Conservation (phyloP, 176 grass and related monocot genomes). For the Otatea glauca region DNA sequence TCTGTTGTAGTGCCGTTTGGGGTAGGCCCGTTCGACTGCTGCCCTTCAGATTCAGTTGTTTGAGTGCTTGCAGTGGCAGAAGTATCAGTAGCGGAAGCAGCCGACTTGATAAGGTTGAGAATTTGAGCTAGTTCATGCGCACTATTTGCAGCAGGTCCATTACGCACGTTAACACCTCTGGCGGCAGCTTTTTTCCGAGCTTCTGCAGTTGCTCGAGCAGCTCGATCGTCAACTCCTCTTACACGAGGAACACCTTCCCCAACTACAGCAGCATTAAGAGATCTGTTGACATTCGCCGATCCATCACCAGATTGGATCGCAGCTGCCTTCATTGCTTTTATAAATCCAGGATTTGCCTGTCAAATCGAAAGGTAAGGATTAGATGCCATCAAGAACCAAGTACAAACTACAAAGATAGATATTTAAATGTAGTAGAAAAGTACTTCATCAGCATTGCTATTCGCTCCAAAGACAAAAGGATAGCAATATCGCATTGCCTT, state of each 20-base stretch:
- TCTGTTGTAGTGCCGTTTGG: slow-evolving; percentile 37
- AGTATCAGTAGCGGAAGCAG: slow-evolving; percentile 1
- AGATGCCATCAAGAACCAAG: background rate
- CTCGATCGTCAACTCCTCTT: slow-evolving; percentile 80
- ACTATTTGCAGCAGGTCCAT: slow-evolving; percentile 42
- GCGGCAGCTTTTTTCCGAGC: slow-evolving; percentile 82
- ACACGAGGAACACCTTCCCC: slow-evolving; percentile 65
- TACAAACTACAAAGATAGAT: background rate
- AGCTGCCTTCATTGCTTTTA: slow-evolving; percentile 82
- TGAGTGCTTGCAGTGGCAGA: slow-evolving; percentile 35
- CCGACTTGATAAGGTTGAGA: slow-evolving; percentile 69
- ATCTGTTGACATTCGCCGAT: slow-evolving; percentile 50
- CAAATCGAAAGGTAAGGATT: slow-evolving; percentile 24
- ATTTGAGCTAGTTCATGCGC: slow-evolving; percentile 55
- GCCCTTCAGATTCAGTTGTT: slow-evolving; percentile 26
- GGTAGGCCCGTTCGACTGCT: slow-evolving; percentile 33
- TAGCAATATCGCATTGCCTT: background rate
- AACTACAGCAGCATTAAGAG: slow-evolving; percentile 59
- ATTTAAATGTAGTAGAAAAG: background rate
- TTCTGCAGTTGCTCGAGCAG: slow-evolving; percentile 72
- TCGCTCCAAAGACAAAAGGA: background rate
- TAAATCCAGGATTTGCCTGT: slow-evolving; percentile 77
- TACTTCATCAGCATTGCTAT: background rate
- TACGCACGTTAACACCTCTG: slow-evolving; percentile 70
- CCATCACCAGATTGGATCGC: slow-evolving; percentile 57